Conservation (phyloP, 1,139 yeast species). For the Lodderomyces margitis region DNA sequence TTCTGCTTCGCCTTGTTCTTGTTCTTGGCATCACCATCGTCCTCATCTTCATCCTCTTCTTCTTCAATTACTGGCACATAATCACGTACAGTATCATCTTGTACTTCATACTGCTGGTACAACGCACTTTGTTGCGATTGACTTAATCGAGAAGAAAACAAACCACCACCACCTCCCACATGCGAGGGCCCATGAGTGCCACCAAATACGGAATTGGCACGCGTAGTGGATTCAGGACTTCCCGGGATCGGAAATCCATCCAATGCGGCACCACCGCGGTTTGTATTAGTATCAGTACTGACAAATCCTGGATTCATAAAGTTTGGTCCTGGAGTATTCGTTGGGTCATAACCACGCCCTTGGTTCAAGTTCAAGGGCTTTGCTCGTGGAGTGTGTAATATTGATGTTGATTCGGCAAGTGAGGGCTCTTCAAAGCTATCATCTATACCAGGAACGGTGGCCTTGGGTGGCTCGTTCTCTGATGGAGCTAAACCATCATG, state of each 20-base stretch:
- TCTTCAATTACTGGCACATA: constrained; percentile 47
- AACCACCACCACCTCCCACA: constrained; percentile 15
- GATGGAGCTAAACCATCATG: not conserved
- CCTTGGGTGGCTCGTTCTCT: constrained; percentile 6
- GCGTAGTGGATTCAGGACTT: constrained; percentile 44
- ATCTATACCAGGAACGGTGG: constrained; percentile 23
- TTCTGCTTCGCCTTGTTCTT: constrained; percentile 15
- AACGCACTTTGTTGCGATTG: constrained; percentile 48
- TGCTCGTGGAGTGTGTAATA: constrained; percentile 19
- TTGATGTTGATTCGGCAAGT: constrained; percentile 14
- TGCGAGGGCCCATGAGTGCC: constrained; percentile 19
- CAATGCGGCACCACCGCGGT: constrained; percentile 10
- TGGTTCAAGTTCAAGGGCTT: constrained; percentile 12
- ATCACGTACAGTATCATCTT: constrained; percentile 47
- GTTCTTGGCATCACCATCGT: constrained; percentile 12
- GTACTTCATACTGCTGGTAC: constrained; percentile 49
- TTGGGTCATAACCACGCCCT: not conserved
- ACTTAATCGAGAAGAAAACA: constrained; percentile 36
- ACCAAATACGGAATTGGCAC: constrained; percentile 48
- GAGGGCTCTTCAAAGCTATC: constrained; percentile 27
- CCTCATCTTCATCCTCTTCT: constrained; percentile 44
- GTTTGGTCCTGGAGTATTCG: no score
- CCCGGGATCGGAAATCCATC: constrained; percentile 49
- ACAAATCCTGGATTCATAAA: not conserved
- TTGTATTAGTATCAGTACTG: not conserved